A percentile compares a stretch with the other conserved stretches of the same genome.
phyloP scores from a whole-genome alignment of 2,329 filamentous ascomycete species.

The Hymenoscyphus linearis region DNA sequence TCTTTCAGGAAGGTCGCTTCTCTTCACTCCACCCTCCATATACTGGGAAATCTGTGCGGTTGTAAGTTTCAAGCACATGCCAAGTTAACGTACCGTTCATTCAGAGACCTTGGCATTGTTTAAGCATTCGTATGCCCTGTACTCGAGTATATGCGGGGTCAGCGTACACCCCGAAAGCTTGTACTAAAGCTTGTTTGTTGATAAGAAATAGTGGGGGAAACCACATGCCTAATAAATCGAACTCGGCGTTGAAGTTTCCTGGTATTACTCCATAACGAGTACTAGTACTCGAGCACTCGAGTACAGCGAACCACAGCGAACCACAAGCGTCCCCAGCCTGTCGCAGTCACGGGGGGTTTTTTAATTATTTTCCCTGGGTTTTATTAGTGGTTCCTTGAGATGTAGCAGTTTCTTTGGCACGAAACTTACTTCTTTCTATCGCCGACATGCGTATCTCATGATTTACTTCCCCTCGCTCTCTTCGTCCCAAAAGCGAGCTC shows the following conservation, averaged over 20 bases:
- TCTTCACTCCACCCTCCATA: not conserved
- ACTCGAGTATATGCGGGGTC: not conserved
- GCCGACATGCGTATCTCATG: not conserved
- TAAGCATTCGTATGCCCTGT: not conserved
- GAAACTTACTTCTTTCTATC: not conserved
- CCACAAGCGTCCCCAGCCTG: too few relatives aligned
- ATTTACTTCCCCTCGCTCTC: not conserved
- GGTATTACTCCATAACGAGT: too few relatives aligned
- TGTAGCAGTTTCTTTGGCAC: not conserved
- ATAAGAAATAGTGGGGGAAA: not conserved
- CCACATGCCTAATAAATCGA: constrained; percentile 1
- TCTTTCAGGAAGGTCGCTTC: not conserved
- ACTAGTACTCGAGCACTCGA: too few relatives aligned
- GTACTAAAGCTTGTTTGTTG: constrained; percentile 1
- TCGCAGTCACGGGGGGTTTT: too few relatives aligned
- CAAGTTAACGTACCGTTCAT: not conserved
- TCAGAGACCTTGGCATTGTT: not conserved
- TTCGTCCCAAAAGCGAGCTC: too few relatives aligned
- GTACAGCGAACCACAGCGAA: too few relatives aligned
- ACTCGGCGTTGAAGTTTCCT: not conserved
- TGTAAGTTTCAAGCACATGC: not conserved
- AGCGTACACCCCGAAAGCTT: not conserved
- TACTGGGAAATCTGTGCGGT: not conserved
- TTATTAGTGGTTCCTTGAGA: too few relatives aligned
- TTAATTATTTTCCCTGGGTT: too few relatives aligned